Evolutionary conservation across 106 monocot species (phyloP).

Genomic region (Allium sativum): DNA sequence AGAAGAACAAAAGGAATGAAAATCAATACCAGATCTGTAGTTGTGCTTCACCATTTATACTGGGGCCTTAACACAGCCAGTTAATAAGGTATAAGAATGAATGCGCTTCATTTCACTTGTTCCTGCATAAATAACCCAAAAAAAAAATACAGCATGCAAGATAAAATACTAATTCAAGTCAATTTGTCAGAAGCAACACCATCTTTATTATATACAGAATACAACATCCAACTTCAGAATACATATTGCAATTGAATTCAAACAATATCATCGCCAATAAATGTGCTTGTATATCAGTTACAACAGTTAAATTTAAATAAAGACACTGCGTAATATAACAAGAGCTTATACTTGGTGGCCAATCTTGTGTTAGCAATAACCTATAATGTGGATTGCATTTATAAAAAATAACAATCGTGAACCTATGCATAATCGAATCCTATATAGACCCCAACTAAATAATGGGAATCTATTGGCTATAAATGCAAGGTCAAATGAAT

Average conservation of each 20-base stretch:
- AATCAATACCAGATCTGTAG: too few species aligned
- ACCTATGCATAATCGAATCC: slow-evolving; percentile 2
- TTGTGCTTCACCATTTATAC: too few species aligned
- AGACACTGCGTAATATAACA: background rate
- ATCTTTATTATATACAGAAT: too few species aligned
- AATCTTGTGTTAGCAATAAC: slow-evolving; percentile 1
- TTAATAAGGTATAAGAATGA: too few species aligned
- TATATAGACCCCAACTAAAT: slow-evolving; percentile 22
- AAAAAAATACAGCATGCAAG: too few species aligned
- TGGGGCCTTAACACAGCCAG: too few species aligned
- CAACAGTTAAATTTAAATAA: slow-evolving; percentile 3
- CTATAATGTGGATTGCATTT: background rate
- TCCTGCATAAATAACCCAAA: too few species aligned
- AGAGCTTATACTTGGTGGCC: too few species aligned
- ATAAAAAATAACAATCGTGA: slow-evolving; percentile 2
- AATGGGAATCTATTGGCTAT: slow-evolving; percentile 18
- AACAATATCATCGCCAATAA: background rate
- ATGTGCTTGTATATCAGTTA: slow-evolving; percentile 1
- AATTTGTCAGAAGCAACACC: too few species aligned
- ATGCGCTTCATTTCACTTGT: too few species aligned
- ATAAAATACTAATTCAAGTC: too few species aligned
- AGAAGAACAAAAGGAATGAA: too few species aligned
- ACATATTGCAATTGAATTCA: background rate
- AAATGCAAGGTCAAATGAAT: slow-evolving; percentile 11
- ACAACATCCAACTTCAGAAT: background rate